Base-by-base conservation (phyloP, 2,329 filamentous ascomycete species). In the Ascochyta fabae region DNA sequence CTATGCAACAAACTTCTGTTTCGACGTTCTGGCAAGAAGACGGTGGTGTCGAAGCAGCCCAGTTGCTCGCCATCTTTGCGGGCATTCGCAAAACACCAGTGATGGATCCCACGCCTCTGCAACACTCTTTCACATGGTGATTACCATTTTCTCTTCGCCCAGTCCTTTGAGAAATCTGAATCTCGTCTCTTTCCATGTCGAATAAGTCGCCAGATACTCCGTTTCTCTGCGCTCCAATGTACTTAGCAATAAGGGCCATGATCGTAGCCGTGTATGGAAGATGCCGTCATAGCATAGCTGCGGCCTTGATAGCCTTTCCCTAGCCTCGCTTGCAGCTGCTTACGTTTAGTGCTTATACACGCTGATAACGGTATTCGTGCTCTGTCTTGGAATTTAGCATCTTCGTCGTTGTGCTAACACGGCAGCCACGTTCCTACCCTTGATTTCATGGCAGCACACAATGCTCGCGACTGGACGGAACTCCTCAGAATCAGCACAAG, bases 1-100 rank as follows among this genome's bases (percentile, higher is more conserved):
- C 73, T 1, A 73, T 75, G 70, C 73, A 71, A 45, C 72, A 74
- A 53, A 58, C 71, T 0, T 45, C 64, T 1, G 45, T 58, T 0
- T 60, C 71, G 1, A 68, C 65, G 1, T 75, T 75, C 31, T 75
- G 73, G 73, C 67, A 72, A 42, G 73, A 74, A 42, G 58, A 55
- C 2, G 71, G 71, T 0, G 71, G 67, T 1, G 46, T 72, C 2
- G 73, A 75, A 48, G 73, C 72, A 6, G 62, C 68, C 3, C 65
- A 73, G 46, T 57, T 75, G 1, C 60, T 75, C 2, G 56, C 64
- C 1, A 54, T 75, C n/a, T 74, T 74, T 41, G 70, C 73, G 2
- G 64, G 68, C 16, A 61, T 74, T 31, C 59, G 68, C 6, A 71
- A 65, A 19, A 60, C 61, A 4, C 16, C 39, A 0, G 46, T 16